Percentiles rank a stretch among this genome's conserved stretches.
Conservation (phyloP, 352 stramenopile genomes). For the Pythium utonaiense region DNA sequence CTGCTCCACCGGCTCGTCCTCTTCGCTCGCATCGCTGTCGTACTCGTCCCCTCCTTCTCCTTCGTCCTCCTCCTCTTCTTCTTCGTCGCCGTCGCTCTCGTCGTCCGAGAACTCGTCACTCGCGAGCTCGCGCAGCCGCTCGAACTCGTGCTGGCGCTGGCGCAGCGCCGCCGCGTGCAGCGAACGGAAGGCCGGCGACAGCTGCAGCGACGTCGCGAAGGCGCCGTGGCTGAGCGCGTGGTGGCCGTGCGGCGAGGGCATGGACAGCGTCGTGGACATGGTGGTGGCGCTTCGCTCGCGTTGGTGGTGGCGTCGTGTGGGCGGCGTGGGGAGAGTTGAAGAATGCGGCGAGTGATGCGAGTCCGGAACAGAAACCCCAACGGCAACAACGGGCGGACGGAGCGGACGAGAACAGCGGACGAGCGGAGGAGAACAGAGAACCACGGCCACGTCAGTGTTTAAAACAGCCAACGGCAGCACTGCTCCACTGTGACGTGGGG, state of each 20-base stretch:
- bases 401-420: not conserved
- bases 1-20: not conserved
- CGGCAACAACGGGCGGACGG: slow-evolving; percentile 8
- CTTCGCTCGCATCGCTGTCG: slow-evolving; percentile 3
- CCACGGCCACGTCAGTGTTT: slow-evolving; percentile 12
- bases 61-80: slow-evolving; percentile 36
- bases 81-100: slow-evolving; percentile 70
- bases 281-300: not conserved
- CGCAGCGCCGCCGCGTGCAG: slow-evolving; percentile 39
- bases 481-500: no score
- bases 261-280: slow-evolving; percentile 59
- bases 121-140: slow-evolving; percentile 66
- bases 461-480: slow-evolving; percentile 4
- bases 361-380: not conserved
- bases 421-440: not conserved
- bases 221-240: slow-evolving; percentile 7
- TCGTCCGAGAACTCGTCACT: slow-evolving; percentile 83
- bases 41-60: slow-evolving; percentile 25
- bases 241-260: slow-evolving; percentile 32
- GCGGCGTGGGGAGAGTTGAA: slow-evolving; percentile 20
- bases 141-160: slow-evolving; percentile 47
- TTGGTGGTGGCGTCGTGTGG: not conserved
- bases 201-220: slow-evolving; percentile 30
- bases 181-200: slow-evolving; percentile 58
- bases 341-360: slow-evolving; percentile 5